Evolutionary conservation across 345 rosid genomes (phyloP).

Genomic region (Abelmoschus esculentus): DNA sequence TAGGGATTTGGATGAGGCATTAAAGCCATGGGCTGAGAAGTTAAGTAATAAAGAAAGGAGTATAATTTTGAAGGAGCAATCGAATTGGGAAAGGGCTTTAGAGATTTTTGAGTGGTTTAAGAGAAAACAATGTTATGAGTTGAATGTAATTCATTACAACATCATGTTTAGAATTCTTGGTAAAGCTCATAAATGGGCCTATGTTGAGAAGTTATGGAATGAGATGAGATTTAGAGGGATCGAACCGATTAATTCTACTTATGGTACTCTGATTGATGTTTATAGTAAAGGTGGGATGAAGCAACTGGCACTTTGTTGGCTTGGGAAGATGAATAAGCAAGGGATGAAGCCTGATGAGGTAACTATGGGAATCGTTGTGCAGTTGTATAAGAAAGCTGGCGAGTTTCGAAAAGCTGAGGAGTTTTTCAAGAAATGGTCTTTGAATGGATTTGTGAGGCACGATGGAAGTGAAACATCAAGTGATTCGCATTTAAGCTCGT

Average conservation of each 20-base stretch:
- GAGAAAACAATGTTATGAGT: slow-evolving; percentile 50
- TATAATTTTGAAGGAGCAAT: slow-evolving; percentile 82
- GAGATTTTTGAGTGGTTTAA: slow-evolving; percentile 91
- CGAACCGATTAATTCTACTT: slow-evolving; percentile 64
- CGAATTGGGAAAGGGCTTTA: slow-evolving; percentile 68
- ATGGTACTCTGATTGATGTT: slow-evolving; percentile 82
- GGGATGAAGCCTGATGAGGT: slow-evolving; percentile 84
- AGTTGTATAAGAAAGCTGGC: slow-evolving; percentile 77
- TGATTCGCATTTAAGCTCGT: slow-evolving; percentile 35
- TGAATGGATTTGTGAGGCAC: slow-evolving; percentile 28
- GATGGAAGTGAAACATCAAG: slow-evolving; percentile 11
- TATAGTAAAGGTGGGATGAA: slow-evolving; percentile 76
- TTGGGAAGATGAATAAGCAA: slow-evolving; percentile 61
- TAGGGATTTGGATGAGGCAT: slow-evolving; percentile 60
- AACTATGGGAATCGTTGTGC: slow-evolving; percentile 68
- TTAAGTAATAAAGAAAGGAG: slow-evolving; percentile 70
- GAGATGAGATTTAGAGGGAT: slow-evolving; percentile 52
- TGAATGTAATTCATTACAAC: slow-evolving; percentile 85
- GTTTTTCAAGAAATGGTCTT: slow-evolving; percentile 70
- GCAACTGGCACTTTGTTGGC: slow-evolving; percentile 56
- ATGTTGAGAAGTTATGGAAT: slow-evolving; percentile 50
- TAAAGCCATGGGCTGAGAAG: slow-evolving; percentile 72
- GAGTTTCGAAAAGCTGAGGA: slow-evolving; percentile 75
- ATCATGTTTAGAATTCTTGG: slow-evolving; percentile 73
- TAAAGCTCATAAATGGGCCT: slow-evolving; percentile 55